Evolutionary conservation across 2,329 filamentous ascomycete genomes (phyloP).

Genomic region (Exophiala viscosa): DNA sequence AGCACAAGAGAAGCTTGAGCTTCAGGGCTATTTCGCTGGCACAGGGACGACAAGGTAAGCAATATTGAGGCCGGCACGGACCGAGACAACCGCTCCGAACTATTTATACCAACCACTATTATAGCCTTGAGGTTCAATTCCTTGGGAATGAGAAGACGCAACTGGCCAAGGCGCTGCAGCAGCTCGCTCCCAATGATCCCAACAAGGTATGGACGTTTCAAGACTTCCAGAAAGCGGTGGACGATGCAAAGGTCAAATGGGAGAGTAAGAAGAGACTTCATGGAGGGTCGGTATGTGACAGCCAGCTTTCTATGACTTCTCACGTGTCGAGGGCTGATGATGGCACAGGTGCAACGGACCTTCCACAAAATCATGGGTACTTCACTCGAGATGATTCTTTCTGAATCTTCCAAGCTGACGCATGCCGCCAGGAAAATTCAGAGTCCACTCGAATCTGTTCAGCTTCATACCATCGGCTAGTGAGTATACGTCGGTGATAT

Average conservation of each 20-base stretch:
- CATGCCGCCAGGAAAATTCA: neutral
- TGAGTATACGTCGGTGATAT: neutral
- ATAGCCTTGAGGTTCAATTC: neutral
- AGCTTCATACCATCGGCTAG: neutral
- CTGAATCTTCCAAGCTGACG: too few relatives aligned
- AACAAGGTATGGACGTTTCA: constrained; percentile 5
- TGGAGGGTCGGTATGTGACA: neutral
- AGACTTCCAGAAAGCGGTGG: neutral
- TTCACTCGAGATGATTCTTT: too few relatives aligned
- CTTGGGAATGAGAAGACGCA: neutral
- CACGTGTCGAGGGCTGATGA: too few relatives aligned
- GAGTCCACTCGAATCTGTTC: neutral
- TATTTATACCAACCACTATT: neutral
- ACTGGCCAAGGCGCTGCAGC: neutral
- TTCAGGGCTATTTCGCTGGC: neutral
- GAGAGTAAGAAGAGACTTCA: constrained; percentile 1
- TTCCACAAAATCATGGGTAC: constrained; percentile 4
- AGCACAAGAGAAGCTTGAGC: neutral
- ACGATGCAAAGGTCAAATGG: neutral
- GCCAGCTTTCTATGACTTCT: too few relatives aligned
- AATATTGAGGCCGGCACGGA: neutral
- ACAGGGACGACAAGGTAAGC: neutral
- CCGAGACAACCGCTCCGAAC: neutral
- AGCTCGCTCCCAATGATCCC: neutral
- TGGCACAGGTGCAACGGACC: neutral